Evolutionary conservation across 1,139 yeast species (phyloP), one percentile per base, ranked within the genome.

Genomic region (Yamadazyma diospyri): DNA sequence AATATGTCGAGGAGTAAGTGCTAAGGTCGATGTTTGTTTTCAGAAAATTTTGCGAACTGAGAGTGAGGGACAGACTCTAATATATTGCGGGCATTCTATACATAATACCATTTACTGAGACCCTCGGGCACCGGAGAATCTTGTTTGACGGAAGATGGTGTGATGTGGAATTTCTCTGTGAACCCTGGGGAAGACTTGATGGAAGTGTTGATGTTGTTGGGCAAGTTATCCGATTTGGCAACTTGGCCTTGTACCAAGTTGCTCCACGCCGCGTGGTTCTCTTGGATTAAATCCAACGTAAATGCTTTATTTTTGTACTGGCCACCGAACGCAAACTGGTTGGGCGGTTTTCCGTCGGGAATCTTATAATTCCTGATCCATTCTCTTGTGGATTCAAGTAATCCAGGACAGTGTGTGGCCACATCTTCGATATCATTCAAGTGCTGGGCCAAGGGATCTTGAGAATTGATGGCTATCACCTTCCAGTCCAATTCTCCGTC

Each of bases 401-500:
- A 69, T 33, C 94, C 92, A 40, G 96, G 96, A 56, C 84, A 74
- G 50, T 77, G 77, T 48, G 68, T 69, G 51, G 74, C 81, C 39
- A 87, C 86, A 53, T 86, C 95, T 49, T 77, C 81, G 41, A 87
- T 73, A 56, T 82, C 92, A 53, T 78, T 67, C 42, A 86, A 61
- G 55, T 81, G 78, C 29, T 76, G 55, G 33, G 94, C 88, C 47
- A 85, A 65, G 39, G 92, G 88, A 56, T 87, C 96, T 39, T 75
- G 69, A 34, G 73, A 67, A 52, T 81, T 83, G 46, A 87, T 75
- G 42, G 79, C 95, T 50, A 87, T 76, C 35, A 87, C 77, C 61
- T 87, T 87, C 96, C 96, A 87, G 64, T 87, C 96, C 46, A 94
- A 79, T 63, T 86, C 95, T 40, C 95, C 95, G 58, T 86, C 95